Conservation (phyloP, 2,329 filamentous ascomycete genomes). For the Hypoxylon sp. region DNA sequence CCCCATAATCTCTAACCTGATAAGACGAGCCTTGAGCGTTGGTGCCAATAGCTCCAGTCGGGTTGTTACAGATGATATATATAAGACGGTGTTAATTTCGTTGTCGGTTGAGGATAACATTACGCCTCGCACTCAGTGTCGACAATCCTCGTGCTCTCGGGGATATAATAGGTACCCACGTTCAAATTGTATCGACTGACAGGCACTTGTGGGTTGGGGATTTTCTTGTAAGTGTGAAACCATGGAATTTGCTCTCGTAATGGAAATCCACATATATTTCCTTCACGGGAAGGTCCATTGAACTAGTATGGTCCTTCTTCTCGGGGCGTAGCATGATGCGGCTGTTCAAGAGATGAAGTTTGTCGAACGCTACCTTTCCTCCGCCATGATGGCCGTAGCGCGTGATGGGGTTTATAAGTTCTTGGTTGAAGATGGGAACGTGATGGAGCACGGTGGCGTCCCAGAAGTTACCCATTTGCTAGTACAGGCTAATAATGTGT, state of each 20-base stretch:
- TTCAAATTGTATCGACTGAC: too few species aligned
- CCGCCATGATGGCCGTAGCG: slow-evolving; percentile 71
- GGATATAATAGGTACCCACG: too few species aligned
- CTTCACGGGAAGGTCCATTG: slow-evolving; percentile 97
- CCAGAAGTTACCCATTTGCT: slow-evolving; percentile 42
- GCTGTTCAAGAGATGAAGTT: slow-evolving; percentile 89
- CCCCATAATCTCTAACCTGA: not conserved
- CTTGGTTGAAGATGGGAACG: slow-evolving; percentile 92
- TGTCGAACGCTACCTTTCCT: slow-evolving; percentile 80
- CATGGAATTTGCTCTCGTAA: too few species aligned
- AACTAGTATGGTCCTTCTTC: slow-evolving; percentile 92
- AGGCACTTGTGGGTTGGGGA: too few species aligned
- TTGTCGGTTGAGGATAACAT: too few species aligned
- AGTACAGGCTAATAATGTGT: slow-evolving; percentile 73
- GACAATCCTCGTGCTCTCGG: too few species aligned
- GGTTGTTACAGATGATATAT: not conserved
- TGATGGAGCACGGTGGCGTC: slow-evolving; percentile 60
- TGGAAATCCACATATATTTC: slow-evolving; percentile 92
- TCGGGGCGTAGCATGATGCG: slow-evolving; percentile 96
- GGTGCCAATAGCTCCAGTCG: too few species aligned
- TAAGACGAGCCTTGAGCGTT: not conserved
- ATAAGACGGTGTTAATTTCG: not conserved
- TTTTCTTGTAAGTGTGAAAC: too few species aligned
- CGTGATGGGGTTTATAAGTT: slow-evolving; percentile 87
- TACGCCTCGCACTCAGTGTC: too few species aligned